A percentile compares a stretch with the other conserved stretches of the same genome.
phyloP scores from a whole-genome alignment of 257 asterid species.

The Asclepias syriaca region DNA sequence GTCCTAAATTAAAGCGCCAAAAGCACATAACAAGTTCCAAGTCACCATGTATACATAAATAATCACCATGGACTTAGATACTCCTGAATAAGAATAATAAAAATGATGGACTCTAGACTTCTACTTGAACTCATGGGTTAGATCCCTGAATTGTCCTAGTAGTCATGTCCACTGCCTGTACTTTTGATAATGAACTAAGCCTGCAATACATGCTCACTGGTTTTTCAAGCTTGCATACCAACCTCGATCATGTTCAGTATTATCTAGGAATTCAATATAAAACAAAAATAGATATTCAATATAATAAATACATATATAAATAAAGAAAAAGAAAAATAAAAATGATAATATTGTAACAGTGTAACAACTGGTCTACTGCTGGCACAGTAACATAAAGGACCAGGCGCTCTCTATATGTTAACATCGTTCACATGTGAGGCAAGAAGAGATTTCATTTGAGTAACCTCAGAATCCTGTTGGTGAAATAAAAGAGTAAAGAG shows the following conservation, averaged over 20 bases:
- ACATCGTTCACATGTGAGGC: background rate
- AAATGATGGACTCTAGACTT: background rate
- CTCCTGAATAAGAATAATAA: background rate
- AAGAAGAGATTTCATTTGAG: background rate
- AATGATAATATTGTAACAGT: background rate
- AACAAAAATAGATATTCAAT: background rate
- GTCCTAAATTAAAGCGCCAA: background rate
- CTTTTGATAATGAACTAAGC: background rate
- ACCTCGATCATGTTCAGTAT: background rate
- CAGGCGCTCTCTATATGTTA: background rate
- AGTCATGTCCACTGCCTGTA: background rate
- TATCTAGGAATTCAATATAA: background rate
- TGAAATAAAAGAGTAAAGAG: background rate
- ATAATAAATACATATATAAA: background rate
- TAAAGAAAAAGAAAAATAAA: background rate
- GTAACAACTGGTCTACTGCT: background rate
- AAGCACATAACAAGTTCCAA: background rate
- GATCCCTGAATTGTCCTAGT: background rate
- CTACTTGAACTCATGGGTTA: background rate
- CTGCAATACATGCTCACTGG: background rate
- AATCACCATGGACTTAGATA: slow-evolving; percentile 1
- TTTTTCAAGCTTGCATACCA: background rate
- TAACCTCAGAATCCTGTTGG: background rate
- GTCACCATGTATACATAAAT: background rate
- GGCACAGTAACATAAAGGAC: background rate